Conservation (phyloP, 2,329 filamentous ascomycete genomes). For the Fusarium liriodendri region DNA sequence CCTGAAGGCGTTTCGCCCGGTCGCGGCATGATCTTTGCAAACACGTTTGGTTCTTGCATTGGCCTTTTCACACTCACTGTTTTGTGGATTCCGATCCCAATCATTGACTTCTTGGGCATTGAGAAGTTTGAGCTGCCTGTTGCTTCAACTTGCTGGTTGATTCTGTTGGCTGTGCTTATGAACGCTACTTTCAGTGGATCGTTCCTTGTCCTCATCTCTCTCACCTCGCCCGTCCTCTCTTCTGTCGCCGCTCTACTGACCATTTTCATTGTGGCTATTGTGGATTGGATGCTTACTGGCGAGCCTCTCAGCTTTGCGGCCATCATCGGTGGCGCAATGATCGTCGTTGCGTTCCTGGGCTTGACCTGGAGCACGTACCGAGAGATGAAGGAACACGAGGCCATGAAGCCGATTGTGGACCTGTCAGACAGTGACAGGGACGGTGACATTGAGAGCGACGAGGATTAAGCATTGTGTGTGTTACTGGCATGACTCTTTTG, state of each 20-base stretch:
- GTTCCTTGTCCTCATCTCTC: conserved; percentile 90
- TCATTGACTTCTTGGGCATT: conserved; percentile 81
- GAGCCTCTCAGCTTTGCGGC: conserved; percentile 79
- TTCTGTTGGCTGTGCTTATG: conserved; percentile 82
- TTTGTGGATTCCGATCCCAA: conserved; percentile 90
- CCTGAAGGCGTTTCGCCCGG: conserved; percentile 86
- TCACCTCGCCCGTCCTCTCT: conserved; percentile 92
- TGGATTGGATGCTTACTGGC: conserved; percentile 88
- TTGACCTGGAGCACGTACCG: conserved; percentile 92
- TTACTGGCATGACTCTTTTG: conserved; percentile 8
- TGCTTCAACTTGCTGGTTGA: conserved; percentile 81
- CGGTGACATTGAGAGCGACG: conserved; percentile 51
- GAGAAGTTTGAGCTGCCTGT: conserved; percentile 87
- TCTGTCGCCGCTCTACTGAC: conserved; percentile 94
- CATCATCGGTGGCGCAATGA: conserved; percentile 84
- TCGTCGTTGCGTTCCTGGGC: conserved; percentile 88
- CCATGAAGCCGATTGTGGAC: conserved; percentile 63
- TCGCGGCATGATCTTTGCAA: conserved; percentile 97
- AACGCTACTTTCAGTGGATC: conserved; percentile 94
- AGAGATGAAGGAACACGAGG: conserved; percentile 89
- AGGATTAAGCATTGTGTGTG: conserved; percentile 27
- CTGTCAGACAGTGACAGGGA: conserved; percentile 62
- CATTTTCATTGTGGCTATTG: conserved; percentile 94
- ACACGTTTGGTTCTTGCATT: conserved; percentile 89
- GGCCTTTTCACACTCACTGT: conserved; percentile 87